These are phyloP conservation scores for Malbranchea cinnamomea DNA, from an alignment of 2,329 filamentous ascomycete genomes.

Conservation along the genomic window DNA sequence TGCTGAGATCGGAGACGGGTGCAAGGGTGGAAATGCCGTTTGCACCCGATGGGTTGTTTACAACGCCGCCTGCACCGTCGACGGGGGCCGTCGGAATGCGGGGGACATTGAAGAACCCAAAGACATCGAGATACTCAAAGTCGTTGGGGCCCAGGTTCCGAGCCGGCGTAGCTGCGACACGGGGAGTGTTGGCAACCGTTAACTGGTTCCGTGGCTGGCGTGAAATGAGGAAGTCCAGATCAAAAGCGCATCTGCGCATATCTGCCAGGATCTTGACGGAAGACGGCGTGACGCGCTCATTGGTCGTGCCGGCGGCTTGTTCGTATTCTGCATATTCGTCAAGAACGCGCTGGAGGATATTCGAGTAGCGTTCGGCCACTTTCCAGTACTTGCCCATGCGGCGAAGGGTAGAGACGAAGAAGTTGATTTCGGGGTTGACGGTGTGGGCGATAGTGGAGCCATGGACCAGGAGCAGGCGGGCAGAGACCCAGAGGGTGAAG, in stretches of 20 bases:
- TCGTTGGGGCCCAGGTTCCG: slow-evolving; percentile 62
- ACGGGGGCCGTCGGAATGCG: slow-evolving; percentile 41
- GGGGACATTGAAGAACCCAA: slow-evolving; percentile 89
- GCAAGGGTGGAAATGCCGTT: background rate
- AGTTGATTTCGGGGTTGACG: slow-evolving; percentile 61
- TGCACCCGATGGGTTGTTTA: too few relatives aligned
- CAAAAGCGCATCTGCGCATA: slow-evolving; percentile 81
- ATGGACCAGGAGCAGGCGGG: slow-evolving; percentile 73
- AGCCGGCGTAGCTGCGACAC: slow-evolving; percentile 25
- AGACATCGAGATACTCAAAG: slow-evolving; percentile 80
- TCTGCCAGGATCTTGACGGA: slow-evolving; percentile 78
- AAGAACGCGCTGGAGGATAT: slow-evolving; percentile 64
- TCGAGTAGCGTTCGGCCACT: slow-evolving; percentile 68
- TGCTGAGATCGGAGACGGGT: background rate
- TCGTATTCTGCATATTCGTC: slow-evolving; percentile 75
- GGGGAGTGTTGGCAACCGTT: slow-evolving; percentile 21
- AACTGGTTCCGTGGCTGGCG: slow-evolving; percentile 46
- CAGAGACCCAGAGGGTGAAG: slow-evolving; percentile 84
- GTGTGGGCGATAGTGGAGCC: slow-evolving; percentile 79
- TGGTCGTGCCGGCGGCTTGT: slow-evolving; percentile 36
- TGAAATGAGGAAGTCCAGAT: slow-evolving; percentile 78
- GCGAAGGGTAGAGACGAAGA: slow-evolving; percentile 67
- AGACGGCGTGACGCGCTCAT: slow-evolving; percentile 60
- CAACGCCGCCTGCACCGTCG: slow-evolving; percentile 1
- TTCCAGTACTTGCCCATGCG: slow-evolving; percentile 76